A percentile compares a stretch with the other conserved stretches of the same genome.
These are phyloP conservation scores for Coniochaeta sp. DNA, from an alignment of 2,329 filamentous ascomycete genomes.

Conservation along the genomic window DNA sequence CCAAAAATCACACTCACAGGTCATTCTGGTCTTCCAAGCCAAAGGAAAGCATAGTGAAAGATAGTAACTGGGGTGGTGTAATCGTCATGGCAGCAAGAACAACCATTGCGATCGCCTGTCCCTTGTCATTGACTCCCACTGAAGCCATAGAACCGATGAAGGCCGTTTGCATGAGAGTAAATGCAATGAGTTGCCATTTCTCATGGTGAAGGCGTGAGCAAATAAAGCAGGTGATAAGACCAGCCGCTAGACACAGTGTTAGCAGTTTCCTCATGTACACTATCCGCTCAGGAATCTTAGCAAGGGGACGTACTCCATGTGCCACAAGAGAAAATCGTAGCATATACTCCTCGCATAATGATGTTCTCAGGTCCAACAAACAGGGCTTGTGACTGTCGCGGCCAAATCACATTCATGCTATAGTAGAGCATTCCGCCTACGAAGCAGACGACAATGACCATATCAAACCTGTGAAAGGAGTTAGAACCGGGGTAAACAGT, in stretches of 20 bases:
- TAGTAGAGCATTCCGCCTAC: constrained; percentile 24
- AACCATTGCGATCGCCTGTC: constrained; percentile 25
- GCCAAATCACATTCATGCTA: constrained; percentile 23
- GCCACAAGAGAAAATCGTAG: constrained; percentile 20
- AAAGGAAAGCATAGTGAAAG: constrained; percentile 26
- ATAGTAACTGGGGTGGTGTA: constrained; percentile 23
- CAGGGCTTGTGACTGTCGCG: constrained; percentile 18
- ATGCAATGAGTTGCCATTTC: constrained; percentile 26
- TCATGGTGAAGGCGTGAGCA: constrained; percentile 24
- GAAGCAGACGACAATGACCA: constrained; percentile 22
- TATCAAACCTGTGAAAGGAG: constrained; percentile 15
- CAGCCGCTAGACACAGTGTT: constrained; percentile 11
- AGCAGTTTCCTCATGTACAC: background rate
- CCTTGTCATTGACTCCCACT: constrained; percentile 22
- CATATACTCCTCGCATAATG: constrained; percentile 20
- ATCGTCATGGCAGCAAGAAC: constrained; percentile 21
- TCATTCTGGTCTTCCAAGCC: constrained; percentile 26
- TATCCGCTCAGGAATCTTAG: background rate
- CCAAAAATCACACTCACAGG: constrained; percentile 13
- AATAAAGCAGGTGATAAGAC: constrained; percentile 20
- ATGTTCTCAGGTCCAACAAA: constrained; percentile 15
- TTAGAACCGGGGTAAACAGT: background rate
- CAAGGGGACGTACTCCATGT: constrained; percentile 13
- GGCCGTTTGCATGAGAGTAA: constrained; percentile 24
- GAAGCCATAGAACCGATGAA: constrained; percentile 27